These are phyloP conservation scores for Fusarium burgessii DNA, from an alignment of 2,329 filamentous ascomycete genomes.

Conservation along the genomic window DNA sequence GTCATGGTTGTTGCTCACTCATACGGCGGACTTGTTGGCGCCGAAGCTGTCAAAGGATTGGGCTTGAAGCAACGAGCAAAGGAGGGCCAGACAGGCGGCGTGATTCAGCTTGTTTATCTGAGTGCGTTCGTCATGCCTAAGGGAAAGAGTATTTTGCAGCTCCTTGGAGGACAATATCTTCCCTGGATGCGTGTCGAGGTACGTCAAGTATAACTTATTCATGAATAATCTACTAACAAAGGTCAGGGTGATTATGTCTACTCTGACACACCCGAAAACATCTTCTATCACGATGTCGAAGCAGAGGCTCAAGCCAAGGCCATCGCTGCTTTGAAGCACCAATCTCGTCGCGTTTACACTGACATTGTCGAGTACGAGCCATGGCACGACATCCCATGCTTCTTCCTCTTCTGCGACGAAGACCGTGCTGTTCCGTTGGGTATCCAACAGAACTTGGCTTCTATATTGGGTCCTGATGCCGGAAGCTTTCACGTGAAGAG, in stretches of 20 bases:
- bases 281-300: constrained; percentile 19
- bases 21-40: constrained; percentile 15
- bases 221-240: not conserved
- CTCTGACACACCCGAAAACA: constrained; percentile 1
- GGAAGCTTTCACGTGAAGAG: not conserved
- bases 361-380: constrained; percentile 7
- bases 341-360: constrained; percentile 12
- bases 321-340: not conserved
- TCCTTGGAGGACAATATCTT: constrained; percentile 12
- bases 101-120: constrained; percentile 13
- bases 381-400: constrained; percentile 9
- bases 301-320: not conserved
- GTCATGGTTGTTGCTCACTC: constrained; percentile 21
- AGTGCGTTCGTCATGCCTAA: constrained; percentile 7
- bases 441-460: constrained; percentile 9
- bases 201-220: not conserved
- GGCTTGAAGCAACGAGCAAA: constrained; percentile 11
- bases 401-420: constrained; percentile 11
- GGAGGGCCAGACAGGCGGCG: constrained; percentile 13
- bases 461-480: not conserved
- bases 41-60: constrained; percentile 5
- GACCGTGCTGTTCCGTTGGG: constrained; percentile 8
- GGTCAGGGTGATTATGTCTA: constrained; percentile 13
- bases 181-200: constrained; percentile 24
- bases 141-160: not conserved